Percentiles rank a stretch among this genome's conserved stretches.
Evolutionary conservation across 805 yeast genomes (phyloP).

Genomic region (Yamadazyma endophytica): DNA sequence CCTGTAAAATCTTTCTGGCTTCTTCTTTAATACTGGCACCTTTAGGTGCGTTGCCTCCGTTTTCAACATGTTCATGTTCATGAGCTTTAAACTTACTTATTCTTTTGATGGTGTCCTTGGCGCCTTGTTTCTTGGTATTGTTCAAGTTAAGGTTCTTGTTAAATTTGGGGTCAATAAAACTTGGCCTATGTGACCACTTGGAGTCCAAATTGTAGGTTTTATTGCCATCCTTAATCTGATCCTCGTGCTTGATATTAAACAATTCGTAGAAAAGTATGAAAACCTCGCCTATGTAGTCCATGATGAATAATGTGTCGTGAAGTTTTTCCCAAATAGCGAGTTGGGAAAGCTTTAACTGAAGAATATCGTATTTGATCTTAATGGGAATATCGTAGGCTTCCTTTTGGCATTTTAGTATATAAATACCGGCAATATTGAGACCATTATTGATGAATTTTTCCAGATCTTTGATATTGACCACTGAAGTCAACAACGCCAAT

Average conservation of each 20-base stretch:
- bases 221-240: constrained; percentile 4
- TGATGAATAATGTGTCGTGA: constrained; percentile 52
- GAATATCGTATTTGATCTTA: constrained; percentile 43
- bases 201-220: constrained; percentile 11
- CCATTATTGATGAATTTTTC: constrained; percentile 55
- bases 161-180: constrained; percentile 30
- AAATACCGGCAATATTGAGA: constrained; percentile 38
- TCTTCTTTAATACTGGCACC: constrained; percentile 3
- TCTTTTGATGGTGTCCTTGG: constrained; percentile 18
- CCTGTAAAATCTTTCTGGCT: constrained; percentile 42
- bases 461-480: constrained; percentile 35
- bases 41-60: constrained; percentile 4
- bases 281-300: constrained; percentile 64
- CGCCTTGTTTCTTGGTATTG: constrained; percentile 10
- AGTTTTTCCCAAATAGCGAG: constrained; percentile 62
- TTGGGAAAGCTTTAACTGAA: constrained; percentile 73
- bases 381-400: constrained; percentile 19
- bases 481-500: constrained; percentile 56
- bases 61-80: background rate
- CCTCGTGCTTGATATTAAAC: constrained; percentile 30
- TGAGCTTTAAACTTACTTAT: constrained; percentile 7
- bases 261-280: constrained; percentile 54
- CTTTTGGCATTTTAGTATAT: constrained; percentile 23
- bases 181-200: constrained; percentile 39
- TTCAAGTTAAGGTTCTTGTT: constrained; percentile 4